phyloP scores from a whole-genome alignment of 2,329 filamentous ascomycete species.

The Trichoderma aggressivum region DNA sequence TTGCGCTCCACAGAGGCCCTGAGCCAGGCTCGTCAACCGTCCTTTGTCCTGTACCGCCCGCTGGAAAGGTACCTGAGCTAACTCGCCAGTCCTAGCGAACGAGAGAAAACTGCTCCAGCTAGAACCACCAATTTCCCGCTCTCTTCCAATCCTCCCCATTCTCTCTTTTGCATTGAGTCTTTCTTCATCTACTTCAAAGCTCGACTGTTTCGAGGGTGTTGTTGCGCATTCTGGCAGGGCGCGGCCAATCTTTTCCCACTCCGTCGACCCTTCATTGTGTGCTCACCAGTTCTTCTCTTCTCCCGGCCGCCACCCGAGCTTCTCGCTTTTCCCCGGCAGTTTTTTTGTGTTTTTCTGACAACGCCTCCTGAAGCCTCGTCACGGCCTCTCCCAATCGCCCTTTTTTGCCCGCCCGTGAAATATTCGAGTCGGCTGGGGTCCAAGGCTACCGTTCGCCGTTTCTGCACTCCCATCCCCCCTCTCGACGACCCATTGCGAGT shows the following conservation, averaged over 20 bases:
- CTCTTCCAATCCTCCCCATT: conserved; percentile 18
- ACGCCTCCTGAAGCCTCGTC: conserved; percentile 30
- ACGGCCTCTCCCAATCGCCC: conserved; percentile 21
- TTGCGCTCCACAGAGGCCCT: conserved; percentile 3
- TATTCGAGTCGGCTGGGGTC: conserved; percentile 35
- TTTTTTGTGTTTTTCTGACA: conserved; percentile 24
- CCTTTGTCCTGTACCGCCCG: not conserved
- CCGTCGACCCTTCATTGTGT: conserved; percentile 19
- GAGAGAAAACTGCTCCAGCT: conserved; percentile 20
- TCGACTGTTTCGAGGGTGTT: conserved; percentile 23
- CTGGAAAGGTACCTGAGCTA: conserved; percentile 17
- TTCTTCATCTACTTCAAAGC: conserved; percentile 19
- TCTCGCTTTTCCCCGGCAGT: conserved; percentile 19
- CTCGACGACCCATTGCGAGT: conserved; percentile 18
- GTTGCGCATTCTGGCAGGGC: conserved; percentile 23
- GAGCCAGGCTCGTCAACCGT: not conserved
- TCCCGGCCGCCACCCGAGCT: conserved; percentile 18
- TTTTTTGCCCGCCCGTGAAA: conserved; percentile 23
- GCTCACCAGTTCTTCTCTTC: conserved; percentile 21
- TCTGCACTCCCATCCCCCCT: conserved; percentile 24
- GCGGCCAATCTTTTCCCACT: conserved; percentile 19
- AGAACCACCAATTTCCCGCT: conserved; percentile 22
- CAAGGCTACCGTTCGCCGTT: conserved; percentile 34
- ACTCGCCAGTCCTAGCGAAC: too few relatives aligned
- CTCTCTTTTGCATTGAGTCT: conserved; percentile 19